phyloP scores from a whole-genome alignment of 2,329 filamentous ascomycete genomes.

The Aspergillus neotritici region DNA sequence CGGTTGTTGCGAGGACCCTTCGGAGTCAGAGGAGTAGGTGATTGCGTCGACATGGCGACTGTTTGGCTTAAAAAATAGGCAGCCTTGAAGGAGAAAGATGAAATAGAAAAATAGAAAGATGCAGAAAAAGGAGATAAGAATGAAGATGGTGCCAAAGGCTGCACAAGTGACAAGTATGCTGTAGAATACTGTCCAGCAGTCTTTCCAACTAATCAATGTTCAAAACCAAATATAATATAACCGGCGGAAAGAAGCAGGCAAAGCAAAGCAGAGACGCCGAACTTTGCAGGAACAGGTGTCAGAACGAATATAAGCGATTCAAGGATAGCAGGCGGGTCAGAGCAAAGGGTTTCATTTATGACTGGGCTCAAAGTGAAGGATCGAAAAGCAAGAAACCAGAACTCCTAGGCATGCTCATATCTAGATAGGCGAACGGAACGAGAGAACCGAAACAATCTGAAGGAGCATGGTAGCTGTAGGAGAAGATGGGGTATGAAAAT shows the following conservation, averaged over 20 bases:
- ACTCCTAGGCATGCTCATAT: conserved; percentile 16
- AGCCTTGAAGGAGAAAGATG: conserved; percentile 34
- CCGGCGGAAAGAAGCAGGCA: too few relatives aligned
- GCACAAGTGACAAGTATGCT: conserved; percentile 9
- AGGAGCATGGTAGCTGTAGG: conserved; percentile 10
- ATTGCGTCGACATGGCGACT: conserved; percentile 43
- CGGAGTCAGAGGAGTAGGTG: conserved; percentile 33
- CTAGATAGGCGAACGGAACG: conserved; percentile 14
- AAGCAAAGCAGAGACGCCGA: too few relatives aligned
- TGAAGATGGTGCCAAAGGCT: conserved; percentile 11
- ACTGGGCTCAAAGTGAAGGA: conserved; percentile 11
- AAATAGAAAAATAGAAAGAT: conserved; percentile 7
- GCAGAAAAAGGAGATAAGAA: conserved; percentile 15
- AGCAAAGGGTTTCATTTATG: conserved; percentile 12
- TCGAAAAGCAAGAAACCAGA: conserved; percentile 10
- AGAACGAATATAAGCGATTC: conserved; percentile 2
- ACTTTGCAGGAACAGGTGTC: too few relatives aligned
- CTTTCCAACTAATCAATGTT: conserved; percentile 21
- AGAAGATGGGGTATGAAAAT: not conserved
- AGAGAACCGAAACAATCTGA: conserved; percentile 3
- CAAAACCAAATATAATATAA: conserved; percentile 1
- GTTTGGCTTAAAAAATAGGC: conserved; percentile 48
- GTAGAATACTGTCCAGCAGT: conserved; percentile 31
- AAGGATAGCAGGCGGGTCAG: conserved; percentile 7
- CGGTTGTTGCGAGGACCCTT: conserved; percentile 36